phyloP scores from a whole-genome alignment of 192 early-diverging fungal genomes.

The Helicostylum pulchrum region DNA sequence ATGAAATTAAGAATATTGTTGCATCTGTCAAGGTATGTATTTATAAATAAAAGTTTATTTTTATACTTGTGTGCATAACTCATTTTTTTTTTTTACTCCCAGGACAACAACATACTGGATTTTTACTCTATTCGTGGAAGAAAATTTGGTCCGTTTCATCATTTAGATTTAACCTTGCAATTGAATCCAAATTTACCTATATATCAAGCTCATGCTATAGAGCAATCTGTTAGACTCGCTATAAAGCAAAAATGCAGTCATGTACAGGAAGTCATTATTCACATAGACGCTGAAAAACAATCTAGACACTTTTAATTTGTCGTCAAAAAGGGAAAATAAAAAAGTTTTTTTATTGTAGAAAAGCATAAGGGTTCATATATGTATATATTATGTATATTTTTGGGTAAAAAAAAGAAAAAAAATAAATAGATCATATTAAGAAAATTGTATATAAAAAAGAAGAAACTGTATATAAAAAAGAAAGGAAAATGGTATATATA shows the following conservation, averaged over 20 bases:
- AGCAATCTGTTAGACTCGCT: conserved; percentile 28
- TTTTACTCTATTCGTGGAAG: conserved; percentile 49
- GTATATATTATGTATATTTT: too few relatives aligned
- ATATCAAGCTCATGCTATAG: conserved; percentile 43
- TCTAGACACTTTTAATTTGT: conserved; percentile 9
- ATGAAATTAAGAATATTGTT: conserved; percentile 31
- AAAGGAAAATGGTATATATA: not conserved
- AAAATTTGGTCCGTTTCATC: conserved; percentile 56
- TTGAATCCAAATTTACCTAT: conserved; percentile 51
- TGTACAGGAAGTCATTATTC: conserved; percentile 40
- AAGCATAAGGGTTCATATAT: too few relatives aligned
- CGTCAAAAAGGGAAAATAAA: too few relatives aligned
- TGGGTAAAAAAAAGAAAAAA: too few relatives aligned
- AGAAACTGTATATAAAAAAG: not conserved
- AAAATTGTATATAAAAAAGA: too few relatives aligned
- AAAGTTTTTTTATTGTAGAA: too few relatives aligned
- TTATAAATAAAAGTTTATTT: not conserved
- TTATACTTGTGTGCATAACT: not conserved
- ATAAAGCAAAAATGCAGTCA: conserved; percentile 34
- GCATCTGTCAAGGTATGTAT: conserved; percentile 26
- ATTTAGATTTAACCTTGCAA: conserved; percentile 52
- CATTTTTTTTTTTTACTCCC: not conserved
- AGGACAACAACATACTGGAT: conserved; percentile 34
- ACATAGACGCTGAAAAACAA: conserved; percentile 33
- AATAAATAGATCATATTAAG: too few relatives aligned